These are phyloP conservation scores for Cymbopogon citratus DNA, from an alignment of 176 grass and related monocot species.

Conservation along the genomic window DNA sequence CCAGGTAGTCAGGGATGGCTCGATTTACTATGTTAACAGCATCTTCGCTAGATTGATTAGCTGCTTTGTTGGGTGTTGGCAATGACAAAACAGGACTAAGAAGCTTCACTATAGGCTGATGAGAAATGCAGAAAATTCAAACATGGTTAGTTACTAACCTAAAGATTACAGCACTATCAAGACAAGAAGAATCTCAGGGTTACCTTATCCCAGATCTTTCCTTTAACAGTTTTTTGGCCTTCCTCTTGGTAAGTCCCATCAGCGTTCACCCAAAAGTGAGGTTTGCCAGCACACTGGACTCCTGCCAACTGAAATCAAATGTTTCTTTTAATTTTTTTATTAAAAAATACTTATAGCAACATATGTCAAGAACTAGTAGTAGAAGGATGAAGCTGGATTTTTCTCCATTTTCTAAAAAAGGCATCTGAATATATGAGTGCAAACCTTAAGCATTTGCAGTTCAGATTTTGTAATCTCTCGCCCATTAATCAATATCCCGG, in stretches of 20 bases:
- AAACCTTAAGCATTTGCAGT: slow-evolving; percentile 92
- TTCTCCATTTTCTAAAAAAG: background rate
- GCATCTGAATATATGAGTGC: background rate
- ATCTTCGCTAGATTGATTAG: slow-evolving; percentile 49
- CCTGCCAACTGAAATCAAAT: slow-evolving; percentile 72
- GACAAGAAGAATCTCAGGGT: slow-evolving; percentile 5
- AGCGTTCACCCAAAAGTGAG: slow-evolving; percentile 98
- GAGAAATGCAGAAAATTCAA: slow-evolving; percentile 25
- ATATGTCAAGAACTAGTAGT: slow-evolving; percentile 7
- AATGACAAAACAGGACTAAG: slow-evolving; percentile 83
- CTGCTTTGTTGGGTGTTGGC: slow-evolving; percentile 63
- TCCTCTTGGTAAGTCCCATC: slow-evolving; percentile 98
- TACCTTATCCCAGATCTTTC: slow-evolving; percentile 95
- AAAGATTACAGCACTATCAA: background rate
- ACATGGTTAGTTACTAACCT: background rate
- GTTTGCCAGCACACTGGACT: slow-evolving; percentile 96
- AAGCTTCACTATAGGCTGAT: slow-evolving; percentile 87
- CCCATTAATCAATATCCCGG: slow-evolving; percentile 86
- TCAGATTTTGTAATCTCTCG: slow-evolving; percentile 96
- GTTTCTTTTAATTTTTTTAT: background rate
- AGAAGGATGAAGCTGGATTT: background rate
- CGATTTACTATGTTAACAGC: slow-evolving; percentile 36
- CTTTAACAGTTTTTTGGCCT: slow-evolving; percentile 93
- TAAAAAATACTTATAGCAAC: background rate
- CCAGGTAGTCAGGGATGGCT: slow-evolving; percentile 54